Conservation (phyloP, 78 protist genomes). For the Creolimax fragrantissima region DNA sequence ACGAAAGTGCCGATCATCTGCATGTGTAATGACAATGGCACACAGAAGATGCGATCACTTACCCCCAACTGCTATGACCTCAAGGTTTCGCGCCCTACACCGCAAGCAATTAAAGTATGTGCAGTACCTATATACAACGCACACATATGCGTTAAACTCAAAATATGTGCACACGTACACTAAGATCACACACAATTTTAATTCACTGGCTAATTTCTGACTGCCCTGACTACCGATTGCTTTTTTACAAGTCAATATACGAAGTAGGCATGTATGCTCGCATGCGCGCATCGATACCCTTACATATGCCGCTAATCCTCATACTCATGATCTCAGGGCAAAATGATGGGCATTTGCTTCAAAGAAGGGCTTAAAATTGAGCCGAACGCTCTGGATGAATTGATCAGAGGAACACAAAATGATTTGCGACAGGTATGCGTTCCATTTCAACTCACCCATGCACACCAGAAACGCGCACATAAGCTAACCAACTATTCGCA, state of each 20-base stretch:
- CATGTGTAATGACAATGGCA: slow-evolving; percentile 84
- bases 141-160: too few relatives aligned
- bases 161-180: background rate
- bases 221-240: too few relatives aligned
- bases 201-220: too few relatives aligned
- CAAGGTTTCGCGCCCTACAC: slow-evolving; percentile 44
- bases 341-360: background rate
- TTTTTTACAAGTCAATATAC: too few relatives aligned
- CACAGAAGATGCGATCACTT: slow-evolving; percentile 58
- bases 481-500: too few relatives aligned
- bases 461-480: too few relatives aligned
- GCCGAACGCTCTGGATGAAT: background rate
- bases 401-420: background rate
- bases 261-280: background rate
- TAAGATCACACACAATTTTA: background rate
- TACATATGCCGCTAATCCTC: too few relatives aligned
- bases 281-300: slow-evolving; percentile 33
- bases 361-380: background rate
- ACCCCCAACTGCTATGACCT: slow-evolving; percentile 64
- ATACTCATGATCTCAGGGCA: too few relatives aligned
- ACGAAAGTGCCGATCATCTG: slow-evolving; percentile 86
- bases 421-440: slow-evolving; percentile 32
- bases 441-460: too few relatives aligned
- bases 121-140: background rate
- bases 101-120: background rate